Base-by-base conservation (phyloP, 2,329 filamentous ascomycete genomes). In the Sporothrix globosa region DNA sequence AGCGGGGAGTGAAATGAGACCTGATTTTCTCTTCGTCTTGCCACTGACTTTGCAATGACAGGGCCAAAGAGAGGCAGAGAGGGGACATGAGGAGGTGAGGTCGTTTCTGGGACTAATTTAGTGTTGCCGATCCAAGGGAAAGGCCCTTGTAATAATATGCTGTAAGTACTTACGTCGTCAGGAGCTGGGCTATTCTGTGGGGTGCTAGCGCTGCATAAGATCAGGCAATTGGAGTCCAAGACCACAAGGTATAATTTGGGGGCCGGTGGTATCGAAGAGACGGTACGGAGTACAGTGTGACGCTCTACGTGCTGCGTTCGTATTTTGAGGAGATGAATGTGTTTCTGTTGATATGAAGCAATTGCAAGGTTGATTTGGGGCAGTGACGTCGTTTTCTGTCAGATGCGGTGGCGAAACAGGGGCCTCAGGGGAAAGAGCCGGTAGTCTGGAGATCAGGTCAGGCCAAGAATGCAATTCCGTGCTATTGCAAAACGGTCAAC, bases 71-170 rank as follows among this genome's bases (percentile, higher is more conserved):
- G 21, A 58, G 44, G 34, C 6, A 58, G 54, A 58, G 54, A 24
- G 10, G 34, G 58, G 39, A 17, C n/a, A 39, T 10, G 58, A 63
- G 58, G 58, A 19, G 10, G 34, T 11, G 39, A 63, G 21, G 56
- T 44, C 34, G 56, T 61, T 61, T 63, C 41, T 63, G 41, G 69
- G 48, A 50, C 60, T 53, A 68, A 60, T 66, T 63, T 72, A 70
- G 70, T 58, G 65, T 30, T 67, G 68, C 46, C 65, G 65, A 70
- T 71, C 70, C 44, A 69, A 56, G 52, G 27, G 44, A 44, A 52
- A 41, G 52, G 56, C 46, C 58, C 46, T 48, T 7, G 4, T 6
- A 9, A 9, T 34, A 19, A 14, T 56, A 10, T 69, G 58, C 30
- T 56, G 53, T n/a, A 39, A 19, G 34, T 34, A 24, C 41, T 2